Evolutionary conservation across 495 filamentous ascomycete species (phyloP).

Genomic region (Haplographium delicatum): DNA sequence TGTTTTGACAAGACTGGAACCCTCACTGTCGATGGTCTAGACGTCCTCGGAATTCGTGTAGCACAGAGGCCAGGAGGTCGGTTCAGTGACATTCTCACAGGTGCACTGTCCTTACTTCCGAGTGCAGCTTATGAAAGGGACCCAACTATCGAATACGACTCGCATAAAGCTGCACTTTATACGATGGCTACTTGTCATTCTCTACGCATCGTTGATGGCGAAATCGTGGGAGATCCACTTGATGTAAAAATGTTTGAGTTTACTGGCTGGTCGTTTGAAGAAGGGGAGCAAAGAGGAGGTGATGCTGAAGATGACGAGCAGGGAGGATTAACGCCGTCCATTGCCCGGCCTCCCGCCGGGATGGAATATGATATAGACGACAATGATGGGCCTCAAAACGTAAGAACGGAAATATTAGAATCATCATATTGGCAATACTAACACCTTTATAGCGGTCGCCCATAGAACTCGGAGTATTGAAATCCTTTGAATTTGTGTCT

Average conservation of each 20-base stretch:
- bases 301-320: constrained; percentile 58
- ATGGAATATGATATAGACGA: constrained; percentile 50
- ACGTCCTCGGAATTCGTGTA: constrained; percentile 83
- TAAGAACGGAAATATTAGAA: too few relatives aligned
- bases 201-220: constrained; percentile 75
- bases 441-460: constrained; percentile 29
- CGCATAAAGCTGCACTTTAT: constrained; percentile 68
- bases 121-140: constrained; percentile 47
- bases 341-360: constrained; percentile 73
- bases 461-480: constrained; percentile 81
- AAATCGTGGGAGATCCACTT: constrained; percentile 88
- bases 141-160: constrained; percentile 53
- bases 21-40: constrained; percentile 92
- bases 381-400: constrained; percentile 24
- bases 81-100: constrained; percentile 43
- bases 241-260: constrained; percentile 99
- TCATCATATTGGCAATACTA: too few relatives aligned
- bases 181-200: constrained; percentile 99
- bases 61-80: constrained; percentile 56
- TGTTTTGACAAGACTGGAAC: constrained; percentile 99
- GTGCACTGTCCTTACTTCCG: constrained; percentile 48
- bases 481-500: constrained; percentile 93
- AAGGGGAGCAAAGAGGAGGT: constrained; percentile 61
- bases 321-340: constrained; percentile 66
- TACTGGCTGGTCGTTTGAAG: constrained; percentile 87